These are phyloP conservation scores for Cyphellophora europaea DNA, from an alignment of 2,329 filamentous ascomycete species.

Conservation along the genomic window DNA sequence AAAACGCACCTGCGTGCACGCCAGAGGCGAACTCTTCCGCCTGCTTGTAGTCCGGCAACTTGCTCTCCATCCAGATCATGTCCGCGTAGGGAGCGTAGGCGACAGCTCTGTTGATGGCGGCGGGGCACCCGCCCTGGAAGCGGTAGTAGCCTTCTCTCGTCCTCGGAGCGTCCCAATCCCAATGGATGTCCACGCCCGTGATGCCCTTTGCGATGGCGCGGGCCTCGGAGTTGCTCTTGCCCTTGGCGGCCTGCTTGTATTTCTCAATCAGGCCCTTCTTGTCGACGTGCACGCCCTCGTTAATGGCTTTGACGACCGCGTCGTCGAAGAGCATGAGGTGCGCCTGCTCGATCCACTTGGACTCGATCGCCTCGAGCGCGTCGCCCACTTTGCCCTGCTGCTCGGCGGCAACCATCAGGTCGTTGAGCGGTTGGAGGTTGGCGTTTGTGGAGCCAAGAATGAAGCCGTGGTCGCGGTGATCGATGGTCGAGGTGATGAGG, in stretches of 20 bases:
- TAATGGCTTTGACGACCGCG: slow-evolving; percentile 75
- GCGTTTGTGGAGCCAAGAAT: slow-evolving; percentile 86
- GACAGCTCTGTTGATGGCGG: slow-evolving; percentile 79
- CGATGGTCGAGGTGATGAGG: slow-evolving; percentile 92
- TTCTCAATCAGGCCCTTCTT: slow-evolving; percentile 58
- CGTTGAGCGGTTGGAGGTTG: slow-evolving; percentile 70
- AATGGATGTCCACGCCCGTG: slow-evolving; percentile 73
- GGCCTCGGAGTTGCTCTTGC: slow-evolving; percentile 78
- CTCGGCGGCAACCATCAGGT: slow-evolving; percentile 85
- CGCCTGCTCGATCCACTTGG: slow-evolving; percentile 72
- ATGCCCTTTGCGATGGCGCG: slow-evolving; percentile 68
- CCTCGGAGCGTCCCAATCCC: slow-evolving; percentile 89
- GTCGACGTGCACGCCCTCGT: slow-evolving; percentile 55
- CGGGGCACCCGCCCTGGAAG: slow-evolving; percentile 82
- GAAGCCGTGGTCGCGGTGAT: slow-evolving; percentile 89
- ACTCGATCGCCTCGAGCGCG: slow-evolving; percentile 83
- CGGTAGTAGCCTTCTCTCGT: slow-evolving; percentile 95
- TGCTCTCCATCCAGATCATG: slow-evolving; percentile 99
- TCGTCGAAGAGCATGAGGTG: slow-evolving; percentile 83
- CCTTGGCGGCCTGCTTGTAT: slow-evolving; percentile 60
- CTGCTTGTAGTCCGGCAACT: slow-evolving; percentile 83
- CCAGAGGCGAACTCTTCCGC: slow-evolving; percentile 88
- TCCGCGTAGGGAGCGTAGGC: slow-evolving; percentile 91
- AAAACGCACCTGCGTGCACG: slow-evolving; percentile 84
- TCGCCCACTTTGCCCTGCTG: slow-evolving; percentile 67